phyloP scores from a whole-genome alignment of 2,329 filamentous ascomycete genomes.

The Colletotrichum eleusines region DNA sequence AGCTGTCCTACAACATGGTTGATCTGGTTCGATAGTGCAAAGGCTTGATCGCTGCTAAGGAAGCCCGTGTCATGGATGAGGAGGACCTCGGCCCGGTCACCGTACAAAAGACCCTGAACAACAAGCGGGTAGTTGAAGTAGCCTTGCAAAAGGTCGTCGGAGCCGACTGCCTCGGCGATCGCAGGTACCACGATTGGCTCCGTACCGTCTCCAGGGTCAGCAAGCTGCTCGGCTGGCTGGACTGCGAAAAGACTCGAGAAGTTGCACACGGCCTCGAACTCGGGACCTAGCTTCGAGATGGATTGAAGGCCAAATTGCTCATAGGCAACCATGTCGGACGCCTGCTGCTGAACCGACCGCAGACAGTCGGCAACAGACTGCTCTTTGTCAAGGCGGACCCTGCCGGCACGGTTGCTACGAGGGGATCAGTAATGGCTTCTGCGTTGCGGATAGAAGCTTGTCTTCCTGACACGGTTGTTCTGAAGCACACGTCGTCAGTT shows the following conservation, averaged over 20 bases:
- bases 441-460: conserved; percentile 39
- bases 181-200: not conserved
- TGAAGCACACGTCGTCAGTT: conserved; percentile 53
- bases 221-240: conserved; percentile 19
- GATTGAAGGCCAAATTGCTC: conserved; percentile 49
- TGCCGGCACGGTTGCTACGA: conserved; percentile 43
- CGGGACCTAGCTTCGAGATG: conserved; percentile 43
- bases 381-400: conserved; percentile 31
- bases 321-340: conserved; percentile 45
- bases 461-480: conserved; percentile 46
- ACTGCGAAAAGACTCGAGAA: conserved; percentile 16
- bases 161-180: not conserved
- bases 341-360: conserved; percentile 47
- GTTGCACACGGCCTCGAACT: conserved; percentile 11
- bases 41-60: conserved; percentile 25
- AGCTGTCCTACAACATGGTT: conserved; percentile 36
- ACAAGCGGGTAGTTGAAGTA: conserved; percentile 43
- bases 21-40: conserved; percentile 39
- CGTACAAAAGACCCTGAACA: conserved; percentile 19
- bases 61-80: conserved; percentile 36
- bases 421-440: conserved; percentile 39
- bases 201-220: not conserved
- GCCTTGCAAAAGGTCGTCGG: conserved; percentile 7
- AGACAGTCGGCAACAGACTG: conserved; percentile 36
- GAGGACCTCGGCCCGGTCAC: conserved; percentile 27